phyloP scores from a whole-genome alignment of 1,139 yeast species.

The Casaregolazyma suthepensis region DNA sequence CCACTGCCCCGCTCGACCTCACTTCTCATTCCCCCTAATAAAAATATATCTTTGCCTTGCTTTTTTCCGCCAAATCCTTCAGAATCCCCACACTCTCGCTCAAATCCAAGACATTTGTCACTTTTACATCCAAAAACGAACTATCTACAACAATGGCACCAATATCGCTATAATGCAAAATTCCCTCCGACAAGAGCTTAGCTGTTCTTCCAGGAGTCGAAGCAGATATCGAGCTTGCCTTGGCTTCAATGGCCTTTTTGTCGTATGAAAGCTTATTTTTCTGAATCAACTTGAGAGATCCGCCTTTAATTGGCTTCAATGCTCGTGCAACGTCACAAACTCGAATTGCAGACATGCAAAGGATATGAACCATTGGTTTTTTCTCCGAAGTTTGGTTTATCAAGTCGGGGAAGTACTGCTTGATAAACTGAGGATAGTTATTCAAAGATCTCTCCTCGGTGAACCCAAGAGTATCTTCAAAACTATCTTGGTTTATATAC shows the following conservation, averaged over 20 bases:
- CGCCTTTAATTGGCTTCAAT: conserved; percentile 34
- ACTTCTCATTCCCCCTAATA: conserved; percentile 20
- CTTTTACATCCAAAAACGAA: conserved; percentile 56
- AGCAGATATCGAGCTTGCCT: conserved; percentile 48
- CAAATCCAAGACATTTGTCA: conserved; percentile 58
- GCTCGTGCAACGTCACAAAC: conserved; percentile 70
- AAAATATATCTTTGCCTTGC: conserved; percentile 24
- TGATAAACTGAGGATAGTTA: conserved; percentile 37
- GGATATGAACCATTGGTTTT: conserved; percentile 41
- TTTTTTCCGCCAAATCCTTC: conserved; percentile 18
- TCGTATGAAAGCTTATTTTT: conserved; percentile 62
- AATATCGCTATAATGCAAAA: conserved; percentile 37
- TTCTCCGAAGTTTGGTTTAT: conserved; percentile 19
- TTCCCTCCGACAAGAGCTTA: conserved; percentile 41
- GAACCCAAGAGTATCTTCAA: conserved; percentile 50
- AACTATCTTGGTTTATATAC: conserved; percentile 43
- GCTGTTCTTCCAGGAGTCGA: conserved; percentile 60
- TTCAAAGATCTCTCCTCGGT: conserved; percentile 43
- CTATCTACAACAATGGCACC: conserved; percentile 51
- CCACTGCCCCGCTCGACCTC: too few relatives aligned
- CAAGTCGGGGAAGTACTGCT: conserved; percentile 9
- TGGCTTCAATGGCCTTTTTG: conserved; percentile 45
- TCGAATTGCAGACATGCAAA: conserved; percentile 64
- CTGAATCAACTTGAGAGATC: conserved; percentile 58
- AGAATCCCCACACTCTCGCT: conserved; percentile 29